Evolutionary conservation across 2,329 filamentous ascomycete genomes (phyloP), one percentile per base, ranked within the genome.

Genomic region (Taxawa tesnikishii): DNA sequence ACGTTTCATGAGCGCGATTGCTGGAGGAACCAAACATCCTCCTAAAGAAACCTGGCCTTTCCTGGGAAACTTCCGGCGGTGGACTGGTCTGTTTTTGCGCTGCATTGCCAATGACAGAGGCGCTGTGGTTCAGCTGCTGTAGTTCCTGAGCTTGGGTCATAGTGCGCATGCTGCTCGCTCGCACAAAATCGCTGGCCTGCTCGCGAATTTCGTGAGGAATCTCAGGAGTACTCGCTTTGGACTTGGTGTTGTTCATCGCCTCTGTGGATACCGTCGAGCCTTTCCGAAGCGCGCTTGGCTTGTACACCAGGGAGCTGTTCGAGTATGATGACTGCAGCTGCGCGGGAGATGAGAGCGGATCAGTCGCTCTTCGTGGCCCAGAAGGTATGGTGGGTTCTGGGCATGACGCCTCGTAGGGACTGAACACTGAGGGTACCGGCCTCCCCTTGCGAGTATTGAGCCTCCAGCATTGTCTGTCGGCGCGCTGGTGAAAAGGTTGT

Each of bases 11-110:
- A n/a, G 8, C 19, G 19, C 19, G 19, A 23, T n/a, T n/a, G 19
- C 19, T 23, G n/a, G 19, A 23, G n/a, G 78, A 80, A 24, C 80
- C 83, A 62, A 96, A 96, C 24, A 96, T 82, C 41, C 88, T 75
- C 46, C 84, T 76, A 63, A 96, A 96, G 63, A 98, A 96, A 13
- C 90, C 87, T 6, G 73, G 82, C 36, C 76, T 75, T 48, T 83
- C 78, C 50, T 44, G 43, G 7, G 41, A n/a, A 8, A 11, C 30
- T 28, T 26, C 32, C n/a, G 7, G 26, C 10, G 38, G 43, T 25
- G 43, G 46, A 8, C 40, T 36, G 12, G 24, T 34, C 31, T 46
- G 44, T 39, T 39, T 42, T 51, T 41, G 14, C 42, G 61, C 40
- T 49, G 60, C 40, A 56, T 55, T 38, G 52, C 54, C 38, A 51